A percentile compares a stretch with the other conserved stretches of the same genome.
Evolutionary conservation across 805 yeast genomes (phyloP).

Genomic region (Tetrapisispora pingtungensis): DNA sequence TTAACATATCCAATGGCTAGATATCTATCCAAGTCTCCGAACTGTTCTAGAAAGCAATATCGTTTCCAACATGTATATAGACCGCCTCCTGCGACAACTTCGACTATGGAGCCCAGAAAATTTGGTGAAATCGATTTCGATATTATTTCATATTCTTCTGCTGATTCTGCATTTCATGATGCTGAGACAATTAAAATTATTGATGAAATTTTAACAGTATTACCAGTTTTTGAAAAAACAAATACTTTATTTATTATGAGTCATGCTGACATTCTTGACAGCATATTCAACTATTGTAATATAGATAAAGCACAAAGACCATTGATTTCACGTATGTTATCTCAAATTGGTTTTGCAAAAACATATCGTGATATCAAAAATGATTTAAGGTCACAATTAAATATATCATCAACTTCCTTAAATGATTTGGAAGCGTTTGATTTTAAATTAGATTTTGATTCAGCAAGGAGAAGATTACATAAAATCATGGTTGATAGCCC

Average conservation of each 20-base stretch:
- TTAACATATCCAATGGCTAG: conserved; percentile 86
- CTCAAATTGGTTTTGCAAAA: conserved; percentile 65
- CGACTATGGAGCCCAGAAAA: conserved; percentile 63
- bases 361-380: conserved; percentile 48
- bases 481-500: conserved; percentile 71
- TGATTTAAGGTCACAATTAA: conserved; percentile 52
- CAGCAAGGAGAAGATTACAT: conserved; percentile 51
- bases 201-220: conserved; percentile 55
- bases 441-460: conserved; percentile 59
- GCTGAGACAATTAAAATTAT: conserved; percentile 82
- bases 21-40: conserved; percentile 53
- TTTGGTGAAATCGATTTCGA: conserved; percentile 85
- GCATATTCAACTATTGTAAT: conserved; percentile 72
- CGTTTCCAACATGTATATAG: conserved; percentile 78
- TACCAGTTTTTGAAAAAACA: conserved; percentile 56
- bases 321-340: conserved; percentile 59
- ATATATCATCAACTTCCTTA: conserved; percentile 69
- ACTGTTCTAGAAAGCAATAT: conserved; percentile 43
- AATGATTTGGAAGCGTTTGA: conserved; percentile 77
- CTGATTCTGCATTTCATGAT: conserved; percentile 51
- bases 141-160: conserved; percentile 44
- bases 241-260: conserved; percentile 56
- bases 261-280: conserved; percentile 70
- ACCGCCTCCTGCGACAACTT: conserved; percentile 39
- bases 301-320: conserved; percentile 64